phyloP scores from a whole-genome alignment of 179 eudicot genomes.

The Spinacia oleracea region DNA sequence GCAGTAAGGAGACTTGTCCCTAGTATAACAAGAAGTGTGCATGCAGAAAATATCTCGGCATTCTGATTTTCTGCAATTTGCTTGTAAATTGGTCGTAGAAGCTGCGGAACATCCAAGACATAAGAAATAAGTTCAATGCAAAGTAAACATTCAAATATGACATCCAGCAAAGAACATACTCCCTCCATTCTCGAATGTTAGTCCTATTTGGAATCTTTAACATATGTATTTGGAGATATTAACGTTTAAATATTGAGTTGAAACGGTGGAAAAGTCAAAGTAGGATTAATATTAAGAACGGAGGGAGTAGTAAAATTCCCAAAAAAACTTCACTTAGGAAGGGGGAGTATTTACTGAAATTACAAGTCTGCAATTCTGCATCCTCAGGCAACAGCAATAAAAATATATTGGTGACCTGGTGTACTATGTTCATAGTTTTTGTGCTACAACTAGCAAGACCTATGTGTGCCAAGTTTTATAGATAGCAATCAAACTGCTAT shows the following conservation, averaged over 20 bases:
- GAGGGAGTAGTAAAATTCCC: neutral
- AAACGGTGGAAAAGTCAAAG: too few species aligned
- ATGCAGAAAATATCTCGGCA: constrained; percentile 98
- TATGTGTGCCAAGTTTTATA: neutral
- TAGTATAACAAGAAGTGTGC: constrained; percentile 90
- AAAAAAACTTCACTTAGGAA: neutral
- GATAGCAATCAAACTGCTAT: neutral
- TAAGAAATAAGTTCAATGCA: constrained; percentile 12
- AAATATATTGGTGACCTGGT: neutral
- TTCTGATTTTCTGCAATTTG: constrained; percentile 97
- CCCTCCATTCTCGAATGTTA: too few species aligned
- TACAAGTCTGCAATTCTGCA: neutral
- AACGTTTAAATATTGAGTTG: too few species aligned
- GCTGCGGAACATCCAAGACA: constrained; percentile 47
- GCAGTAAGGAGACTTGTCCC: constrained; percentile 99
- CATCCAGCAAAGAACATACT: constrained; percentile 5
- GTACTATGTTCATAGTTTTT: neutral
- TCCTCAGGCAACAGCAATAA: neutral
- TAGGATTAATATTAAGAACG: too few species aligned
- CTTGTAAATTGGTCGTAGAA: constrained; percentile 95
- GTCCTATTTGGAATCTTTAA: too few species aligned
- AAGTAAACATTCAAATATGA: neutral
- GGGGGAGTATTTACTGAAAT: neutral
- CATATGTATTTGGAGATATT: too few species aligned
- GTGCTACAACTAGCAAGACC: neutral